Conservation (phyloP, 805 yeast genomes). For the Monosporozyma unispora region DNA sequence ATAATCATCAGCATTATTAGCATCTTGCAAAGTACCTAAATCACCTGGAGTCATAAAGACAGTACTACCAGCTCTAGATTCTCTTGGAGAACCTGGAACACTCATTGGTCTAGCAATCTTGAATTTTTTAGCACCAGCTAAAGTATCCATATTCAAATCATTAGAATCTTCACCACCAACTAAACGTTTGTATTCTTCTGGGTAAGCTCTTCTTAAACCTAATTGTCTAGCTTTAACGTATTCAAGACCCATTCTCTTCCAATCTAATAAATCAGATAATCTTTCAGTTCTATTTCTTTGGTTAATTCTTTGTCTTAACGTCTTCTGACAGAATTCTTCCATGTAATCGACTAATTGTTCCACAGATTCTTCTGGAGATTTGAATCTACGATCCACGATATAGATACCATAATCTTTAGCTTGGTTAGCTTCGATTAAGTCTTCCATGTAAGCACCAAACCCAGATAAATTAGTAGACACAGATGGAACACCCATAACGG, state of each 20-base stretch:
- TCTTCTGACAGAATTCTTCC: slow-evolving; percentile 81
- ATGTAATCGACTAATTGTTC: slow-evolving; percentile 81
- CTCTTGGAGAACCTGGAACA: slow-evolving; percentile 91
- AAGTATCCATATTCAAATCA: slow-evolving; percentile 24
- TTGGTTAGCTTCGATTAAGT: slow-evolving; percentile 69
- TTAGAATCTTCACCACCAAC: slow-evolving; percentile 24
- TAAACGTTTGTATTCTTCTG: slow-evolving; percentile 55
- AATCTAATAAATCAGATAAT: slow-evolving; percentile 82
- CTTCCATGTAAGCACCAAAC: slow-evolving; percentile 98
- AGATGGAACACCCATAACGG: slow-evolving; percentile 99
- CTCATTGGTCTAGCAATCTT: slow-evolving; percentile 87
- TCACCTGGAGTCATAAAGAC: slow-evolving; percentile 96
- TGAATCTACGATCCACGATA: slow-evolving; percentile 89
- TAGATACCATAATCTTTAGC: slow-evolving; percentile 94
- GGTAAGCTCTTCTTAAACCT: slow-evolving; percentile 88
- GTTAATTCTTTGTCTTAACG: slow-evolving; percentile 93
- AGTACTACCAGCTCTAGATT: slow-evolving; percentile 29
- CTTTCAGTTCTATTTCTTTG: slow-evolving; percentile 97
- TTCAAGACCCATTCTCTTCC: slow-evolving; percentile 98
- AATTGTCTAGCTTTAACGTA: slow-evolving; percentile 90
- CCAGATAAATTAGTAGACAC: slow-evolving; percentile 94
- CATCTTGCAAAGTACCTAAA: slow-evolving; percentile 88
- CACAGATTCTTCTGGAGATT: slow-evolving; percentile 86
- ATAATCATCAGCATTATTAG: slow-evolving; percentile 73
- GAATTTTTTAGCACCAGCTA: slow-evolving; percentile 36